Evolutionary conservation across 2,329 filamentous ascomycete species (phyloP), one percentile per base, ranked within the genome.

Genomic region (Akanthomyces dipterigenus): DNA sequence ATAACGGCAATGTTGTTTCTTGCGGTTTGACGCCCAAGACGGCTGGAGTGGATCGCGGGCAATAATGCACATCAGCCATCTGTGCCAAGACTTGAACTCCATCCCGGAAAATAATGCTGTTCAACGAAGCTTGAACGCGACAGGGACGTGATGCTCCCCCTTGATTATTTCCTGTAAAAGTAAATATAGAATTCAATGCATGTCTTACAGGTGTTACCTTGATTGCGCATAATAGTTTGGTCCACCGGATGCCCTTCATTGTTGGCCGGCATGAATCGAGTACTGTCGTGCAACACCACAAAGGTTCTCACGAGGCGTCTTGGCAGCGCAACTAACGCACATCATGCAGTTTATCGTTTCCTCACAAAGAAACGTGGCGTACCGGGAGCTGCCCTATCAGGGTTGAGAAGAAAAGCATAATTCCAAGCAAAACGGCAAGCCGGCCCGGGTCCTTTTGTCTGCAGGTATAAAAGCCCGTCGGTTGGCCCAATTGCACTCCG

Each of bases 231-330:
- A 16, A 14, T 16, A 38, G 36, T 38, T 38, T 38, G 36, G 5
- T 38, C 36, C 36, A 38, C 12, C 36, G 36, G 2, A 5, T 38
- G 14, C 22, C n/a, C 36, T 18, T 22, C 36, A 26, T 12, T 26
- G 40, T n/a, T 22, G 28, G 28, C 40, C 26, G 14, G 40, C 26
- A 36, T 46, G 42, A 43, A n/a, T 36, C n/a, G 28, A 28, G 28
- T n/a, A 20, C 20, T 40, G 49, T 20, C 18, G 42, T 34, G 12
- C 38, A 45, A 57, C 54, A 54, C 55, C 61, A 62, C 48, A 59
- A 60, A 45, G 60, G 60, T 62, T 62, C 60, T 62, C 60, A 54
- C 54, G 60, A 58, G 54, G 53, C 58, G 54, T 34, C 60, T 62
- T 62, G 60, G 60, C 60, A 53, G 26, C 22, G 38, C 49, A 61